phyloP scores from a whole-genome alignment of 164 flowering plant genomes.

The Chimonanthus praecox region DNA sequence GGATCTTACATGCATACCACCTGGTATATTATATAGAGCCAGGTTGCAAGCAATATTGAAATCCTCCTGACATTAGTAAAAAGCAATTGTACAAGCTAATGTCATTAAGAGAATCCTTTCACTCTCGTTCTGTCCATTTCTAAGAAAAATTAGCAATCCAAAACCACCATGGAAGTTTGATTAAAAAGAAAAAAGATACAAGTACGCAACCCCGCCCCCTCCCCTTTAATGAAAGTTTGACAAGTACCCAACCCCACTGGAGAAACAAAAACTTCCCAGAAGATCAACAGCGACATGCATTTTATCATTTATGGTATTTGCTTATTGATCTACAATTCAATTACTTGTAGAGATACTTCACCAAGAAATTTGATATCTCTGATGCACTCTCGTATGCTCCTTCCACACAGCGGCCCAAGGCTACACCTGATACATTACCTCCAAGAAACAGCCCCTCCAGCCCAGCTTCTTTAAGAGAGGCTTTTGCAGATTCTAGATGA shows the following conservation, averaged over 20 bases:
- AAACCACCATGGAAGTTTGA: not conserved
- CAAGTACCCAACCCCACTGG: no score
- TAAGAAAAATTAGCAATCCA: conserved; percentile 1
- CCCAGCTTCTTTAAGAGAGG: conserved; percentile 46
- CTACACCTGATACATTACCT: conserved; percentile 95
- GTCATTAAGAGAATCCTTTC: no score
- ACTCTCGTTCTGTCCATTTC: not conserved
- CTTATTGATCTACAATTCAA: not conserved
- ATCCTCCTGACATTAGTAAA: not conserved
- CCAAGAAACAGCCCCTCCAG: conserved; percentile 74
- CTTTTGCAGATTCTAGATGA: conserved; percentile 56
- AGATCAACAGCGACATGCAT: not conserved
- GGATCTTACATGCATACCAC: not conserved
- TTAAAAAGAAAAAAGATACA: not conserved
- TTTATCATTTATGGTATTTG: not conserved
- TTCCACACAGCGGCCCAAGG: conserved; percentile 95
- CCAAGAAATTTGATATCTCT: conserved; percentile 52
- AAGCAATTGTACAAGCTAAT: no score
- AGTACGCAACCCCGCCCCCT: no score
- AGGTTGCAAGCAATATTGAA: not conserved
- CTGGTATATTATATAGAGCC: not conserved
- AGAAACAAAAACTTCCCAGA: not conserved
- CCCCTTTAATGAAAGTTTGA: no score
- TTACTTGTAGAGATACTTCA: conserved; percentile 29
- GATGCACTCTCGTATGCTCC: conserved; percentile 77